Base-by-base conservation (phyloP, 768 basidiomycete species). In the Plicaturopsis crispa region DNA sequence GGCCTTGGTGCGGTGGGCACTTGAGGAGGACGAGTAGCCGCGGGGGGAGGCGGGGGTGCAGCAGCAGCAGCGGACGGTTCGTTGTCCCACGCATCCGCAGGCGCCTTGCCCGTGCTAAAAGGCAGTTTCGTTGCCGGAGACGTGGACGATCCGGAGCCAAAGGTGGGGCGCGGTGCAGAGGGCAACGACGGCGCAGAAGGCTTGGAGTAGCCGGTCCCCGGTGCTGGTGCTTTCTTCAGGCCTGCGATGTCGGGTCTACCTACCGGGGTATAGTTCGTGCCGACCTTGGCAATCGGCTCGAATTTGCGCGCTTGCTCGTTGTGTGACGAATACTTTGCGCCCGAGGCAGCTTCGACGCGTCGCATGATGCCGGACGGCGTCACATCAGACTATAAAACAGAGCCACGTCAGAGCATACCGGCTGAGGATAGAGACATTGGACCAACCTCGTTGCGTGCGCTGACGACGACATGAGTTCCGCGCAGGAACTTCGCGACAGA, bases 241-340 rank as follows among this genome's bases (percentile, higher is more conserved):
- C 74, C 69, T 40, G 63, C 62, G 14, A 90, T 84, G 49, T 90
- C 84, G 3, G 78, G 72, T 41, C 67, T 77, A 13, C 87, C 87
- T 14, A 88, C 66, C 5, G 87, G 88, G 2, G 67, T 78, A 57
- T 89, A 88, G 48, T 56, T 78, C 1, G 83, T 79, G 7, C 87
- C 84, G 4, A 84, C 84, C 13, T 90, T 85, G 0, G 82, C 73
- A 47, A 93, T 91, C 4, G 85, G 84, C 46, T 89, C 84, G 38
- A 69, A 69, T 50, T 73, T 80, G 41, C 83, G 78, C 0, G 83
- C 56, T n/a, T 67, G 59, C 50, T 92, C 87, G 35, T 82, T 80
- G 50, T 92, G 90, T 1, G 77, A 69, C 3, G 86, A 84, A 59
- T 98, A 98, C 50, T 78, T 88, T 0, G 89, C 78, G n/a, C 91